Conservation (phyloP, 1,139 yeast species). For the Yamadazyma aaseri region DNA sequence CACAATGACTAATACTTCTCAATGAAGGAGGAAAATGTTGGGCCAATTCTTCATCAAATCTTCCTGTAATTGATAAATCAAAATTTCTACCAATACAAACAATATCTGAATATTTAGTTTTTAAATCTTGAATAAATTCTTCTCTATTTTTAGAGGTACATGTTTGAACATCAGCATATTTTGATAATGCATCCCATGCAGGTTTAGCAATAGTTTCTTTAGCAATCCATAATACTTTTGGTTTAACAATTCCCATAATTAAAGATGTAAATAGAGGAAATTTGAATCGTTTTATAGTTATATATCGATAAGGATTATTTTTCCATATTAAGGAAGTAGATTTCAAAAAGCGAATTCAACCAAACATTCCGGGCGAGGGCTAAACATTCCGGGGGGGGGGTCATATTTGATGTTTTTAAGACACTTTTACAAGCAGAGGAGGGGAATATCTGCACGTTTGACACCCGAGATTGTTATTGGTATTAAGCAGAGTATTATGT, state of each 20-base stretch:
- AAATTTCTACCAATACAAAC: slow-evolving; percentile 54
- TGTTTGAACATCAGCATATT: slow-evolving; percentile 50
- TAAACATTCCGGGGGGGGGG: too few species aligned
- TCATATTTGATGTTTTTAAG: too few species aligned
- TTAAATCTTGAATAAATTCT: slow-evolving; percentile 51
- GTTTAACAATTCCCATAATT: slow-evolving; percentile 23
- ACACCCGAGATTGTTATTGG: too few species aligned
- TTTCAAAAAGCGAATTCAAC: too few species aligned
- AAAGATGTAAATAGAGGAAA: not conserved
- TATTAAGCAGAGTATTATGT: too few species aligned
- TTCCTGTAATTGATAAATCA: slow-evolving; percentile 54
- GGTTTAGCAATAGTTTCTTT: slow-evolving; percentile 47
- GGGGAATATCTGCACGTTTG: too few species aligned
- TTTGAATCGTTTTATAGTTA: not conserved
- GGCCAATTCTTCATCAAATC: slow-evolving; percentile 73
- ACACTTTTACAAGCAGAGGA: too few species aligned
- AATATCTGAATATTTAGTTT: slow-evolving; percentile 47
- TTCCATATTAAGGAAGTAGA: not conserved
- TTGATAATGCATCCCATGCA: slow-evolving; percentile 52
- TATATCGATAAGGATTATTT: slow-evolving; percentile 1
- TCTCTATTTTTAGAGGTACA: slow-evolving; percentile 45
- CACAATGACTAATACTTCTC: slow-evolving; percentile 69
- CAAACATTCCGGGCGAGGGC: too few species aligned
- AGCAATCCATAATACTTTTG: slow-evolving; percentile 63
- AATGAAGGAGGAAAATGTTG: slow-evolving; percentile 58